phyloP scores from a whole-genome alignment of 2,329 filamentous ascomycete genomes.

The Aspergillus spinulosporus region DNA sequence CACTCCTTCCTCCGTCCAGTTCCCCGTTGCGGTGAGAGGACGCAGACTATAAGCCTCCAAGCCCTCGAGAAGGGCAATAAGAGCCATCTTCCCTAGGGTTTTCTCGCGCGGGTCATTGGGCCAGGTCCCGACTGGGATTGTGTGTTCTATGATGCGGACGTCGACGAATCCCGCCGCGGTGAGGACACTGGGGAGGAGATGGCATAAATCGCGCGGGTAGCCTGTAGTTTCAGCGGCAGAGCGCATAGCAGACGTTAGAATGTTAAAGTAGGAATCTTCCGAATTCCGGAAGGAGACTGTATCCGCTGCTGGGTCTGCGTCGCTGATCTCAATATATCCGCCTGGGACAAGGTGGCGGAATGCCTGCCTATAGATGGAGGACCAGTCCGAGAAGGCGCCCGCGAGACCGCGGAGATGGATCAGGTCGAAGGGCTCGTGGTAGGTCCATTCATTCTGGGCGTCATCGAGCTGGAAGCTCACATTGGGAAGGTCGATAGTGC shows the following conservation, averaged over 20 bases:
- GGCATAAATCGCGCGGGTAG: constrained; percentile 43
- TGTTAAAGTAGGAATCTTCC: constrained; percentile 35
- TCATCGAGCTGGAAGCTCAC: constrained; percentile 54
- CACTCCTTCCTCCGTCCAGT: constrained; percentile 38
- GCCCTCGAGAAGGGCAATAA: constrained; percentile 43
- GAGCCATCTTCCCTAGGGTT: constrained; percentile 44
- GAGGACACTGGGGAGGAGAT: constrained; percentile 44
- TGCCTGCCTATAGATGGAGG: constrained; percentile 47
- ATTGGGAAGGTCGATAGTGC: constrained; percentile 37
- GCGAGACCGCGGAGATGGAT: constrained; percentile 52
- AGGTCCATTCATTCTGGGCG: constrained; percentile 51
- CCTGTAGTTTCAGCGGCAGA: constrained; percentile 44
- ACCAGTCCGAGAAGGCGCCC: constrained; percentile 51
- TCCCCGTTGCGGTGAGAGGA: constrained; percentile 34
- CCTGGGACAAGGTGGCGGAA: constrained; percentile 48
- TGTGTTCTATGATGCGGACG: constrained; percentile 40
- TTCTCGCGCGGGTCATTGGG: constrained; percentile 34
- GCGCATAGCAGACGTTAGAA: constrained; percentile 36
- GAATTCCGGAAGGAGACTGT: constrained; percentile 25
- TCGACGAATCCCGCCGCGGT: constrained; percentile 49
- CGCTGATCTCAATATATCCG: constrained; percentile 50
- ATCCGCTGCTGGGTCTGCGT: constrained; percentile 37
- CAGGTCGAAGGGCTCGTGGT: constrained; percentile 51
- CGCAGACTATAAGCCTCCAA: constrained; percentile 42
- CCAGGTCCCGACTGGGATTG: constrained; percentile 42